A percentile compares a stretch with the other conserved stretches of the same genome.
These are phyloP conservation scores for Thyridium curvatum DNA, from an alignment of 2,329 filamentous ascomycete genomes.

Conservation along the genomic window DNA sequence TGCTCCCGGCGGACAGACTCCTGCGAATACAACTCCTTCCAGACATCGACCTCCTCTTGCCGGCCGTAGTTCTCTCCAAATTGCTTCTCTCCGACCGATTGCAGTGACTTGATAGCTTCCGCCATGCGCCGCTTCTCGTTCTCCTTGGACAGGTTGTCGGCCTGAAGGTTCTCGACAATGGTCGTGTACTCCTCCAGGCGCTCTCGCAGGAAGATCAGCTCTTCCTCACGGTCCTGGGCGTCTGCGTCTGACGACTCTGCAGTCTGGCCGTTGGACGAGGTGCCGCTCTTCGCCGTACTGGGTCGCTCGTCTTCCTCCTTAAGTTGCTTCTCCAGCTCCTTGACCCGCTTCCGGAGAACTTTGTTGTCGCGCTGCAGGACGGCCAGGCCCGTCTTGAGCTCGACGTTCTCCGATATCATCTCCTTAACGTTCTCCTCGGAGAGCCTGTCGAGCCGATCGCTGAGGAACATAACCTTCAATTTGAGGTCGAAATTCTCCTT, in stretches of 20 bases:
- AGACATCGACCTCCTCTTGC: conserved; percentile 72
- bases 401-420: conserved; percentile 96
- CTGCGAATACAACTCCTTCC: conserved; percentile 90
- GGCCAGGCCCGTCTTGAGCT: conserved; percentile 83
- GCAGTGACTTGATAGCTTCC: conserved; percentile 63
- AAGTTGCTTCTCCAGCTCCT: conserved; percentile 79
- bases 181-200: conserved; percentile 77
- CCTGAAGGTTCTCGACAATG: conserved; percentile 75
- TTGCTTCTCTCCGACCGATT: conserved; percentile 49
- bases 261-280: conserved; percentile 52
- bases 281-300: conserved; percentile 49
- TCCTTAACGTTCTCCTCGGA: conserved; percentile 96
- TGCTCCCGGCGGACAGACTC: conserved; percentile 87
- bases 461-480: conserved; percentile 94
- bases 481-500: conserved; percentile 99
- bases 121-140: conserved; percentile 81
- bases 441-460: conserved; percentile 84
- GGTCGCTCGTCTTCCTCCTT: conserved; percentile 59
- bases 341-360: conserved; percentile 69
- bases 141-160: conserved; percentile 73
- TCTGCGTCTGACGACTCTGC: conserved; percentile 52
- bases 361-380: conserved; percentile 90
- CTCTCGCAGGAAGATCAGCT: conserved; percentile 78
- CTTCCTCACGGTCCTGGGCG: conserved; percentile 69
- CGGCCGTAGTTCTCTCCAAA: conserved; percentile 34